Conservation (phyloP, 139 green algal genomes). For the Auxenochlorella pyrenoidosa region DNA sequence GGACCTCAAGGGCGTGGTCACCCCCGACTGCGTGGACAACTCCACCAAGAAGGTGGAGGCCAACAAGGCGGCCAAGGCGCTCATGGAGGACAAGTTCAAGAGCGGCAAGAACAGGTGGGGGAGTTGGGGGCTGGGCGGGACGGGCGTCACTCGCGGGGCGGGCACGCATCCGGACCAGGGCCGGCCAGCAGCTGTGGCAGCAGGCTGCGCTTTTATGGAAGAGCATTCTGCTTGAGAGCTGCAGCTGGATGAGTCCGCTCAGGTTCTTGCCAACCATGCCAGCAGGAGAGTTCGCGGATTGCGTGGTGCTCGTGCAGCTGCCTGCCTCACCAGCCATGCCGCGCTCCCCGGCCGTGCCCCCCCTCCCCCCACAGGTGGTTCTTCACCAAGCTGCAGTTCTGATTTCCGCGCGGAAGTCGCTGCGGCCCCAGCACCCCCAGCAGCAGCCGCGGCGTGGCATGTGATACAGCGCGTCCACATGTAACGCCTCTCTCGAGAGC, state of each 20-base stretch:
- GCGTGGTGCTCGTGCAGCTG: no score
- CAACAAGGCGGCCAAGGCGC: slow-evolving; percentile 92
- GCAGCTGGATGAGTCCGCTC: no score
- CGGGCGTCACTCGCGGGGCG: not conserved
- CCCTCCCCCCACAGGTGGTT: slow-evolving; percentile 81
- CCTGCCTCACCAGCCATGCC: no score
- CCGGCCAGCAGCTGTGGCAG: no score
- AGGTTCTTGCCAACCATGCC: no score
- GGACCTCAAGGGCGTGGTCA: slow-evolving; percentile 93
- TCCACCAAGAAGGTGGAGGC: slow-evolving; percentile 89
- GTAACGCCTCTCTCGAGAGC: slow-evolving; percentile 4
- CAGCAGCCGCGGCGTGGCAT: slow-evolving; percentile 17
- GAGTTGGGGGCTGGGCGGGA: no score
- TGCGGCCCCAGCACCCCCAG: not conserved
- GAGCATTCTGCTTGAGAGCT: no score
- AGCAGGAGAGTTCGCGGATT: no score
- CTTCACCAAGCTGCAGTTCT: slow-evolving; percentile 93
- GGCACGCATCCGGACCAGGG: no score
- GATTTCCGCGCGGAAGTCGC: not conserved
- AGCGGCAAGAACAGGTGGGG: slow-evolving; percentile 94
- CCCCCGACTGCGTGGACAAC: slow-evolving; percentile 87
- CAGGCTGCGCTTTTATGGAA: no score
- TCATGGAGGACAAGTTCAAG: slow-evolving; percentile 99
- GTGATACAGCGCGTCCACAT: not conserved
- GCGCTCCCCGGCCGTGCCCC: no score